These are phyloP conservation scores for Astragalus glycyphyllos DNA, from an alignment of 306 rosid species.

Conservation along the genomic window DNA sequence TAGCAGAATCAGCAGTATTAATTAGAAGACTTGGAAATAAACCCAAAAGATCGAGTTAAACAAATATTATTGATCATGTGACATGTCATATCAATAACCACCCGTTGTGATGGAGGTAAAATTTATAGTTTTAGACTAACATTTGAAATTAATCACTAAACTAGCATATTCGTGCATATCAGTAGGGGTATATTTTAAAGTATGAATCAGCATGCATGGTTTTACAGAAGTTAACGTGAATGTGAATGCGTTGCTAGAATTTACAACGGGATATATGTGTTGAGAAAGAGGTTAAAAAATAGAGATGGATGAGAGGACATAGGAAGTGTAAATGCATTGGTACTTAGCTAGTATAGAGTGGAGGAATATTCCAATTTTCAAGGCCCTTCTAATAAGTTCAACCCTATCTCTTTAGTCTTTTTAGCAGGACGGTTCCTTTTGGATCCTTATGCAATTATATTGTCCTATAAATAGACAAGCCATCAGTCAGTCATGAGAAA, in stretches of 20 bases:
- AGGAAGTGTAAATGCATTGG: slow-evolving; percentile 36
- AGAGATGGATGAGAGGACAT: background rate
- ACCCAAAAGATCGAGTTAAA: slow-evolving; percentile 41
- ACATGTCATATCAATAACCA: slow-evolving; percentile 24
- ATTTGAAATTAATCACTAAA: no score
- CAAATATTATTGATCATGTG: no score
- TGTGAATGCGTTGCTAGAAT: no score
- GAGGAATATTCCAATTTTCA: slow-evolving; percentile 17
- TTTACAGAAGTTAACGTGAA: no score
- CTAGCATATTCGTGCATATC: no score
- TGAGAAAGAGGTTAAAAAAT: slow-evolving; percentile 22
- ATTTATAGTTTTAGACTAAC: no score
- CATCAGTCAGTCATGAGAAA: background rate
- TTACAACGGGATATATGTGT: no score
- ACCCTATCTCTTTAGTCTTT: background rate
- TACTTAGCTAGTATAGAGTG: slow-evolving; percentile 6
- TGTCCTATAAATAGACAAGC: background rate
- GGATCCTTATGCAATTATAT: background rate
- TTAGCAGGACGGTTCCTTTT: background rate
- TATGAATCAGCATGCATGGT: no score
- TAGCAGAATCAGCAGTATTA: background rate
- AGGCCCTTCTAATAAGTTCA: slow-evolving; percentile 31
- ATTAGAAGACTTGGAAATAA: slow-evolving; percentile 21
- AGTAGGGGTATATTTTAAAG: no score
- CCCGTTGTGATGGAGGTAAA: slow-evolving; percentile 5